Percentiles rank a stretch among this genome's conserved stretches.
These are phyloP conservation scores for Apophysomyces variabilis DNA, from an alignment of 371 early-diverging fungal genomes.

Conservation along the genomic window DNA sequence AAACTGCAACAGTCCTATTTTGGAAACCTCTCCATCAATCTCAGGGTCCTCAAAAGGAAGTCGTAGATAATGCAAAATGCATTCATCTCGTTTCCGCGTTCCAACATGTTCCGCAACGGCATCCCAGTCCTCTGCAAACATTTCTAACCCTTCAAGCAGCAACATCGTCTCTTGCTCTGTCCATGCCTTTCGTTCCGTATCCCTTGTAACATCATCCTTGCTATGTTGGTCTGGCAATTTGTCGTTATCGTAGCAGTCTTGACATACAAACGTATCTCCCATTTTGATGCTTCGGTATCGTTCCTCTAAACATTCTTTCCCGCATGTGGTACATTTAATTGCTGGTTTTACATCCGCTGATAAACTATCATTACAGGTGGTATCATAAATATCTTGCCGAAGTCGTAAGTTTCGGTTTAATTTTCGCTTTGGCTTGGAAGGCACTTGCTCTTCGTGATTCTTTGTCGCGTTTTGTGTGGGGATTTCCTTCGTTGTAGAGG, in stretches of 20 bases:
- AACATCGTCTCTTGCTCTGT: slow-evolving; percentile 39
- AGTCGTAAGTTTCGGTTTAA: slow-evolving; percentile 2
- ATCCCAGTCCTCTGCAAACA: slow-evolving; percentile 44
- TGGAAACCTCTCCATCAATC: slow-evolving; percentile 48
- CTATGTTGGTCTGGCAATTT: slow-evolving; percentile 81
- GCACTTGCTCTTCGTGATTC: neutral
- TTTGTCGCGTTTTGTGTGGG: neutral
- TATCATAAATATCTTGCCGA: neutral
- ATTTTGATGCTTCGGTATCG: slow-evolving; percentile 75
- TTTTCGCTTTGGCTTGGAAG: slow-evolving; percentile 7
- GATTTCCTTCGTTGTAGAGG: neutral
- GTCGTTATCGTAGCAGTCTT: slow-evolving; percentile 81
- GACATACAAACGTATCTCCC: slow-evolving; percentile 68
- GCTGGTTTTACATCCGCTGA: no score
- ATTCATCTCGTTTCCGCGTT: slow-evolving; percentile 51
- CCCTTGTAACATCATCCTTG: slow-evolving; percentile 77
- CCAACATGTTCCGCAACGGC: slow-evolving; percentile 44
- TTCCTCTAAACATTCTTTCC: slow-evolving; percentile 72
- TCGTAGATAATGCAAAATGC: slow-evolving; percentile 45
- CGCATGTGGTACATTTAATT: slow-evolving; percentile 73
- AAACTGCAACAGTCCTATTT: slow-evolving; percentile 52
- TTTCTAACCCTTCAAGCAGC: slow-evolving; percentile 37
- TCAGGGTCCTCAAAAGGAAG: slow-evolving; percentile 70
- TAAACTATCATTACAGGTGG: slow-evolving; percentile 18
- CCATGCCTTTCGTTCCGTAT: slow-evolving; percentile 30